Base-by-base conservation (phyloP, 352 stramenopile species). In the Globisporangium barbulae region DNA sequence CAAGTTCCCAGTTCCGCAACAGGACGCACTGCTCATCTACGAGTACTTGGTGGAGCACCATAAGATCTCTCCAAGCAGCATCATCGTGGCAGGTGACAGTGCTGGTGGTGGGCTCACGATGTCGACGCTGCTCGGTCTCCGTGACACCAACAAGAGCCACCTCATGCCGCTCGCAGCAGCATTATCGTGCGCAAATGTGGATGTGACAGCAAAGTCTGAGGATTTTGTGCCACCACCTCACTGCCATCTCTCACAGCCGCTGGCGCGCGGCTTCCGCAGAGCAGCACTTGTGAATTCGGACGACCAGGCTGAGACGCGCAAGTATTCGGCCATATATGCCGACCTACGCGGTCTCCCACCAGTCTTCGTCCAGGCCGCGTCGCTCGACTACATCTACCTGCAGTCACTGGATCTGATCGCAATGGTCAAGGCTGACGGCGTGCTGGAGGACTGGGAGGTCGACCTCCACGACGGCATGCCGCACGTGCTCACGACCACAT, bases 1-100 rank as follows among this genome's bases (percentile, higher is more conserved):
- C 31, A 45, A 61, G 8, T 81, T 81, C 45, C 75, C 75, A 3
- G 67, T 64, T 0, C 73, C 65, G 1, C 65, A 75, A 0, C 64
- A 82, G 44, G 76, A 82, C 48, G 67, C 69, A 0, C 59, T 78
- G 6, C 35, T 35, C 12, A 75, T 78, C 56, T 84, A 78, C 41
- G 66, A 81, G 49, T 79, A 78, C 54, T 57, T 84, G 22, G 49
- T 84, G n/a, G 39, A 73, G 13, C 53, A 74, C n/a, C 63, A 77
- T 19, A 61, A 68, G 9, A 41, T 82, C 17, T 1, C 71, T 1
- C 66, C 71, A 5, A 76, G 61, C 5, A 59, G 72, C 37, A 74
- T 82, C 22, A 65, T 82, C 19, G 2, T 85, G n/a, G 61, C 56
- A 9, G 74, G 74, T 0, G 76, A 85, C 28, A 82, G 74, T 30